Evolutionary conservation across 495 filamentous ascomycete genomes (phyloP).

Genomic region (Ascodesmis nigricans): DNA sequence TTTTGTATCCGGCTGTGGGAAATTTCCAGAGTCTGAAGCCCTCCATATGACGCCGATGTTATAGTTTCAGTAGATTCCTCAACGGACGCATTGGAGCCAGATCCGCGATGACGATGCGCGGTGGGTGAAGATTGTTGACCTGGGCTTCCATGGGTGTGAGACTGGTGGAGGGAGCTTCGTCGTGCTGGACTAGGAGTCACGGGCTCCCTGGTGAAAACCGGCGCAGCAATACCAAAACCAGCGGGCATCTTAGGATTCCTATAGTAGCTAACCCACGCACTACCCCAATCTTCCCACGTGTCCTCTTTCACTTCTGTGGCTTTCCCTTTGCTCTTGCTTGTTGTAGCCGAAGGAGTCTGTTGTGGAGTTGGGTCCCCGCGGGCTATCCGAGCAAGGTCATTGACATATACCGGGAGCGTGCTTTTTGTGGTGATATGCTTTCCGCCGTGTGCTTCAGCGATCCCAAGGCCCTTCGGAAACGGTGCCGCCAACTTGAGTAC

Average conservation of each 20-base stretch:
- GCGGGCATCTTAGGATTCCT: slow-evolving; percentile 23
- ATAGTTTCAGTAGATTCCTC: slow-evolving; percentile 34
- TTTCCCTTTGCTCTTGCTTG: slow-evolving; percentile 18
- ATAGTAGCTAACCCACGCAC: slow-evolving; percentile 45
- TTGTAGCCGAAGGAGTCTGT: slow-evolving; percentile 25
- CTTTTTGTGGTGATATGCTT: slow-evolving; percentile 21
- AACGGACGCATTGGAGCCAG: slow-evolving; percentile 14
- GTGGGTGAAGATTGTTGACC: slow-evolving; percentile 12
- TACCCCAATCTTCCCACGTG: slow-evolving; percentile 45
- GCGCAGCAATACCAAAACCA: slow-evolving; percentile 11
- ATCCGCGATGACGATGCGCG: slow-evolving; percentile 12
- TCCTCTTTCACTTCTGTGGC: slow-evolving; percentile 11
- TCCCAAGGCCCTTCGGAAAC: slow-evolving; percentile 44
- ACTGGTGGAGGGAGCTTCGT: slow-evolving; percentile 22
- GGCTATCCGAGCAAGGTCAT: slow-evolving; percentile 53
- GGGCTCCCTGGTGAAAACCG: slow-evolving; percentile 20
- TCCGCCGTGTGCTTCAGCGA: slow-evolving; percentile 23
- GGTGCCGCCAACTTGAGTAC: slow-evolving; percentile 63
- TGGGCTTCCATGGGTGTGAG: slow-evolving; percentile 12
- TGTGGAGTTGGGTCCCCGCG: slow-evolving; percentile 30
- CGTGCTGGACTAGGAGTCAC: slow-evolving; percentile 33
- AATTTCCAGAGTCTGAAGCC: slow-evolving; percentile 47
- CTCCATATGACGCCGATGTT: too few species aligned
- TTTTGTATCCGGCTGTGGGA: slow-evolving; percentile 39
- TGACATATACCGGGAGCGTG: slow-evolving; percentile 36